Conservation (phyloP, 306 rosid genomes). For the Cicer yamashitae region DNA sequence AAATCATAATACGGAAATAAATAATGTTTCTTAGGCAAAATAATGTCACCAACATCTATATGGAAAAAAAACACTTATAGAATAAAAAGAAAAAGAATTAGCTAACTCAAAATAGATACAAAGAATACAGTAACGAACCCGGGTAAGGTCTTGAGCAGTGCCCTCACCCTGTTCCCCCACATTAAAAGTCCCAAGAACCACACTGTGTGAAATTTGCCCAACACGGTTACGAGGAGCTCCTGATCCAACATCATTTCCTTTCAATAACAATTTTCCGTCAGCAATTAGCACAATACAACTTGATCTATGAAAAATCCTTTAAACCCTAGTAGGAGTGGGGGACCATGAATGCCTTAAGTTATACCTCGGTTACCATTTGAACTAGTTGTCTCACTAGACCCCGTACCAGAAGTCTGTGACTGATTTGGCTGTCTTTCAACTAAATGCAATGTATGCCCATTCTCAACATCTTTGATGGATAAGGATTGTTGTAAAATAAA, state of each 20-base stretch:
- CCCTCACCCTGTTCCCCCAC: constrained; percentile 96
- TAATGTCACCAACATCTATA: constrained; percentile 1
- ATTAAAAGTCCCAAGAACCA: constrained; percentile 93
- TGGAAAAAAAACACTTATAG: neutral
- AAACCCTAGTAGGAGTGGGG: neutral
- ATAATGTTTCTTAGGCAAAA: constrained; percentile 26
- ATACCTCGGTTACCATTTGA: constrained; percentile 59
- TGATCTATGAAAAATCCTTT: constrained; percentile 13
- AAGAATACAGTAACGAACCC: constrained; percentile 62
- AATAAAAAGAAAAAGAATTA: constrained; percentile 19
- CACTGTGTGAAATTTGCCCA: constrained; percentile 95
- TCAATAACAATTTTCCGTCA: constrained; percentile 33
- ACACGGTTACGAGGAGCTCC: constrained; percentile 74
- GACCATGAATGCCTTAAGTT: constrained; percentile 31
- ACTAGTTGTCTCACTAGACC: constrained; percentile 61
- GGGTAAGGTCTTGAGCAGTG: constrained; percentile 72
- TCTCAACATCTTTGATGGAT: constrained; percentile 79
- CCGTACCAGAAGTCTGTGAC: constrained; percentile 62
- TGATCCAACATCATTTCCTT: constrained; percentile 67
- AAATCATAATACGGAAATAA: constrained; percentile 33
- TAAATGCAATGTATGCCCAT: constrained; percentile 95
- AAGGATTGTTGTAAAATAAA: constrained; percentile 55
- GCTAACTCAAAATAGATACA: constrained; percentile 27
- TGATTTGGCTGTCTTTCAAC: constrained; percentile 86
- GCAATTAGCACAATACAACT: constrained; percentile 28